Percentiles rank a stretch among this genome's conserved stretches.
Evolutionary conservation across 306 rosid species (phyloP).

Genomic region (Glycine soja): DNA sequence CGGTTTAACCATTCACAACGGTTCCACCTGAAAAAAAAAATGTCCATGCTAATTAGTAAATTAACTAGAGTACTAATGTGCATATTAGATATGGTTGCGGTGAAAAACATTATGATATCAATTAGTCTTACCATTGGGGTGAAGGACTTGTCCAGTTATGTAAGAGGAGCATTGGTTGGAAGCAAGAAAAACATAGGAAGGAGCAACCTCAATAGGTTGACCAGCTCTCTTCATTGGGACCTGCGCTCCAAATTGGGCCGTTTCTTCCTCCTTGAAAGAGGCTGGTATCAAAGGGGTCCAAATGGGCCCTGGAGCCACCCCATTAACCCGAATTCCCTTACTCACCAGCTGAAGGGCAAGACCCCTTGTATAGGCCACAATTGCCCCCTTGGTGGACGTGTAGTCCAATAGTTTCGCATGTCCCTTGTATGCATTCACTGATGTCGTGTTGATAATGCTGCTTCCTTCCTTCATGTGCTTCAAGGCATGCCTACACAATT

Average conservation of each 20-base stretch:
- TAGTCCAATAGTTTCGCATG: constrained; percentile 63
- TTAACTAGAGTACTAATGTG: not conserved
- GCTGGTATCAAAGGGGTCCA: constrained; percentile 83
- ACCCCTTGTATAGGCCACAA: constrained; percentile 77
- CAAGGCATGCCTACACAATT: constrained; percentile 66
- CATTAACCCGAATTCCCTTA: constrained; percentile 79
- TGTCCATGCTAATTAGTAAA: not conserved
- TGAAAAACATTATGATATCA: not conserved
- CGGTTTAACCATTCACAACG: constrained; percentile 64
- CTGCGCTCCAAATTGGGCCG: constrained; percentile 55
- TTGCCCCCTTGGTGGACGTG: constrained; percentile 77
- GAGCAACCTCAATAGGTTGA: constrained; percentile 86
- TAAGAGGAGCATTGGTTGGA: constrained; percentile 74
- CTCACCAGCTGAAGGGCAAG: constrained; percentile 69
- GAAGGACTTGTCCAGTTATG: constrained; percentile 82
- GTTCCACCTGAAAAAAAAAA: constrained; percentile 64
- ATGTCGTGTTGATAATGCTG: constrained; percentile 76
- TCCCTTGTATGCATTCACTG: constrained; percentile 80
- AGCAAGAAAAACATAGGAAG: constrained; percentile 75
- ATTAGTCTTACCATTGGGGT: constrained; percentile 68
- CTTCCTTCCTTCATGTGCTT: constrained; percentile 88
- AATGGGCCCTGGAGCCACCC: constrained; percentile 85
- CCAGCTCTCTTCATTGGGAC: constrained; percentile 87
- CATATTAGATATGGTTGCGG: too few relatives aligned
- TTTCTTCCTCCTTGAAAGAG: constrained; percentile 61